These are phyloP conservation scores for Sclerotinia glacialis DNA, from an alignment of 2,329 filamentous ascomycete genomes.

Conservation along the genomic window DNA sequence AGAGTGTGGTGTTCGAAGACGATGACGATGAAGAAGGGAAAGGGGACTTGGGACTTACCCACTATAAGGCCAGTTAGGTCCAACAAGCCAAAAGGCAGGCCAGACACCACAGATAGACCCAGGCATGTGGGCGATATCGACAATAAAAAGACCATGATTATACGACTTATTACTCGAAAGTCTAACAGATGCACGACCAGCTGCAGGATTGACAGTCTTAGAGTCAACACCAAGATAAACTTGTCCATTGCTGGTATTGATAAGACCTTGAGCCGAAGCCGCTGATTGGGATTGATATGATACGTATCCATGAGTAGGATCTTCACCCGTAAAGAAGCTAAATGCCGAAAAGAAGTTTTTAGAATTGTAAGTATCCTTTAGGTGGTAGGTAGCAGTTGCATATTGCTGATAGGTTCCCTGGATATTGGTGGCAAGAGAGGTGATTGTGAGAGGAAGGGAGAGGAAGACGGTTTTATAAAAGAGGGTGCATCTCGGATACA, in stretches of 20 bases:
- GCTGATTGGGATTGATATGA: conserved; percentile 59
- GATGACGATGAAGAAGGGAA: no score
- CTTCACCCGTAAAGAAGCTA: conserved; percentile 53
- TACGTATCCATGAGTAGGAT: conserved; percentile 76
- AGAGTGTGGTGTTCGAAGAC: not conserved
- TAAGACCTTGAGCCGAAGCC: conserved; percentile 56
- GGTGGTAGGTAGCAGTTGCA: conserved; percentile 41
- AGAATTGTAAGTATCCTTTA: conserved; percentile 46
- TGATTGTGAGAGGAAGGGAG: not conserved
- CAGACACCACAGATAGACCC: conserved; percentile 54
- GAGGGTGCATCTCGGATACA: conserved; percentile 3
- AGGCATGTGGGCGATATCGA: conserved; percentile 60
- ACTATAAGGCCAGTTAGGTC: conserved; percentile 62
- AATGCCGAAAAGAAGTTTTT: conserved; percentile 49
- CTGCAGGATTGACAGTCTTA: conserved; percentile 51
- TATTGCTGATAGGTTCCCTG: conserved; percentile 10
- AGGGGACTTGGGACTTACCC: conserved; percentile 41
- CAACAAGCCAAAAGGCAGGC: conserved; percentile 58
- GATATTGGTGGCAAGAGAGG: not conserved
- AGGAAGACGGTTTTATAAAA: not conserved
- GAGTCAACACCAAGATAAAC: conserved; percentile 70
- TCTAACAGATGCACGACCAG: conserved; percentile 68
- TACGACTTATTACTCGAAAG: conserved; percentile 56
- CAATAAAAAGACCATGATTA: conserved; percentile 55
- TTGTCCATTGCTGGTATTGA: conserved; percentile 43